Evolutionary conservation across 2,329 filamentous ascomycete species (phyloP), one percentile per base, ranked within the genome.

Genomic region (Botryotinia globosa): DNA sequence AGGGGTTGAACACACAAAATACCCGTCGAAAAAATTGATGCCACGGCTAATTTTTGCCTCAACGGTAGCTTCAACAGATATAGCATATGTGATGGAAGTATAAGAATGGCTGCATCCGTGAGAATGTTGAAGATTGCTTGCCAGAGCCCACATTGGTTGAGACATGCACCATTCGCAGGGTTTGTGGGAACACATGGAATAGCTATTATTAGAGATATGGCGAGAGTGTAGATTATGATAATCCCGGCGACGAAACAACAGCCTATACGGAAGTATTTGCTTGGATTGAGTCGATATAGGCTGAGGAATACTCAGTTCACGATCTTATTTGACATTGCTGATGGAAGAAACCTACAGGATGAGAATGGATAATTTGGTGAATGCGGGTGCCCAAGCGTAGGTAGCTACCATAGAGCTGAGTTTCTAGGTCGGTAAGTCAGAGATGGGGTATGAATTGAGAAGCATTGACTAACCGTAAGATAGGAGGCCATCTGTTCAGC

Each of bases 61-160:
- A 65, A 25, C 14, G 62, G 62, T 29, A 65, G 22, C 29, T 34
- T 45, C 62, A 65, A 25, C 5, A 48, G 42, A 34, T 34, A 48
- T 2, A 65, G 29, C 62, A 65, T 48, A 65, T 65, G 22, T 18
- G 9, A 34, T 14, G 62, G 62, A 34, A 48, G 42, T 48, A 22
- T 34, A 25, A 65, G 42, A 25, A 65, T 65, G 14, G 62, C 62
- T 5, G 62, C 29, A 48, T 65, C 62, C 2, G 62, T 65, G n/a
- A 65, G 29, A 18, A 65, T 65, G 22, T 65, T 65, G 20, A 65
- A 37, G 20, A 65, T 48, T 25, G 42, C 62, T 34, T 65, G 62
- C 62, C 62, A 65, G 12, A 65, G 62, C 10, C 42, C n/a, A 34
- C 62, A 65, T 37, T 65, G 12, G 14, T 34, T 48, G 12, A 65